Evolutionary conservation across 495 filamentous ascomycete genomes (phyloP).

Genomic region (Sabuloglossum arenarium): DNA sequence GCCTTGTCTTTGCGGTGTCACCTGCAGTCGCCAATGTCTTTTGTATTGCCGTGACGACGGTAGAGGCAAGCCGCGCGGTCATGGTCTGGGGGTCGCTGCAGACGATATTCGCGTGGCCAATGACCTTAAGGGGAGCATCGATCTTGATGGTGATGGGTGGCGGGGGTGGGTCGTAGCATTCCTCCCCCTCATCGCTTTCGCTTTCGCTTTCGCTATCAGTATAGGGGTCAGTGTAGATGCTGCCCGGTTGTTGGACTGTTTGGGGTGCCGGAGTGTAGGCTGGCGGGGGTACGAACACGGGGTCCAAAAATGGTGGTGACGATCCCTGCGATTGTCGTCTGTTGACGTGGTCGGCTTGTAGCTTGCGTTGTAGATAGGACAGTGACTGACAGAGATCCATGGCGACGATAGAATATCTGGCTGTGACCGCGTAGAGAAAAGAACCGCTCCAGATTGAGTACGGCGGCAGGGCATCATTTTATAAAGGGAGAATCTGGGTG

Average conservation of each 20-base stretch:
- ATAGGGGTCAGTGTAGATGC: background rate
- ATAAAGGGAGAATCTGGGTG: no score
- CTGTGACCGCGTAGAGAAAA: background rate
- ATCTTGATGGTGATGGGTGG: background rate
- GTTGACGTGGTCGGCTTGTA: background rate
- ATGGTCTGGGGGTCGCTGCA: background rate
- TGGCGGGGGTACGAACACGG: background rate
- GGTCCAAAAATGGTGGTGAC: background rate
- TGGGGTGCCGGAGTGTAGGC: constrained; percentile 1
- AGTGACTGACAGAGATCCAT: background rate
- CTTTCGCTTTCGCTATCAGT: background rate
- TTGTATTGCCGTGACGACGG: background rate
- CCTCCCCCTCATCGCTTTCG: constrained; percentile 3
- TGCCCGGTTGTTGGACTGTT: background rate
- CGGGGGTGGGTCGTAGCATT: background rate
- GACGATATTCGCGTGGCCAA: constrained; percentile 4
- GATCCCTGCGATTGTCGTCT: background rate
- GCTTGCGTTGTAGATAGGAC: background rate
- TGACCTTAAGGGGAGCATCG: background rate
- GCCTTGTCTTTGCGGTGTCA: background rate
- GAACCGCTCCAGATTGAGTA: no score
- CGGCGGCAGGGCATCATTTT: no score
- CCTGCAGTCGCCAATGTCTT: background rate
- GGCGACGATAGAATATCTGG: background rate
- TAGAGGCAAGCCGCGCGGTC: background rate